Evolutionary conservation across 225 moss, liverwort and hornwort species (phyloP).

Genomic region (Straminergon stramineum): DNA sequence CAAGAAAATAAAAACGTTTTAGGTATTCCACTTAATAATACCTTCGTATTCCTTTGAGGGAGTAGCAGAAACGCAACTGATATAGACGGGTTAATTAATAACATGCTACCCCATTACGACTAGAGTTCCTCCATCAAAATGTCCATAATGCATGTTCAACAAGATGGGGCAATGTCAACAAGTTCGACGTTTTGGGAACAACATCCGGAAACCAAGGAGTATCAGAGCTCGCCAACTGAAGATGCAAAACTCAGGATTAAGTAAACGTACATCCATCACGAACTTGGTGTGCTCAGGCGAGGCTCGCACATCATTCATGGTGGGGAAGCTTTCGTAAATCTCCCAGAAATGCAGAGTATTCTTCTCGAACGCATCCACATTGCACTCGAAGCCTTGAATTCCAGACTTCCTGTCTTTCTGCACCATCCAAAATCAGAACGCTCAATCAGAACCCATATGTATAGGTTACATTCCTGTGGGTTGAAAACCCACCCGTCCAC

Average conservation of each 20-base stretch:
- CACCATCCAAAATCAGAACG: background rate
- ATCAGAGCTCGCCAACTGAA: background rate
- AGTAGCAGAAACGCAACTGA: background rate
- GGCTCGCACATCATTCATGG: constrained; percentile 84
- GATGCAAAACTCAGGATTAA: background rate
- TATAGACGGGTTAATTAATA: background rate
- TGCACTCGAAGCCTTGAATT: constrained; percentile 84
- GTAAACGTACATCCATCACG: constrained; percentile 52
- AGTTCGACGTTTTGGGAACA: background rate
- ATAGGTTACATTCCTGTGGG: background rate
- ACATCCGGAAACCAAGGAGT: background rate
- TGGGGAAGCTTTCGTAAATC: constrained; percentile 72
- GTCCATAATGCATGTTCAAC: background rate
- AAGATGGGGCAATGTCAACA: background rate
- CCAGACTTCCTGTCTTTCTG: constrained; percentile 78
- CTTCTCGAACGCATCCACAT: constrained; percentile 85
- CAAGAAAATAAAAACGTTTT: background rate
- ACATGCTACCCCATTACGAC: background rate
- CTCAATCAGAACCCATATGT: background rate
- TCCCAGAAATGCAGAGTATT: constrained; percentile 94
- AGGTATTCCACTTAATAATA: background rate
- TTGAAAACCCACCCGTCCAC: background rate
- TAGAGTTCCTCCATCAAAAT: background rate
- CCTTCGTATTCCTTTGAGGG: background rate
- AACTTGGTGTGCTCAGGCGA: constrained; percentile 93